Conservation (phyloP, 2,329 filamentous ascomycete genomes). For the Fusarium protoensiforme region DNA sequence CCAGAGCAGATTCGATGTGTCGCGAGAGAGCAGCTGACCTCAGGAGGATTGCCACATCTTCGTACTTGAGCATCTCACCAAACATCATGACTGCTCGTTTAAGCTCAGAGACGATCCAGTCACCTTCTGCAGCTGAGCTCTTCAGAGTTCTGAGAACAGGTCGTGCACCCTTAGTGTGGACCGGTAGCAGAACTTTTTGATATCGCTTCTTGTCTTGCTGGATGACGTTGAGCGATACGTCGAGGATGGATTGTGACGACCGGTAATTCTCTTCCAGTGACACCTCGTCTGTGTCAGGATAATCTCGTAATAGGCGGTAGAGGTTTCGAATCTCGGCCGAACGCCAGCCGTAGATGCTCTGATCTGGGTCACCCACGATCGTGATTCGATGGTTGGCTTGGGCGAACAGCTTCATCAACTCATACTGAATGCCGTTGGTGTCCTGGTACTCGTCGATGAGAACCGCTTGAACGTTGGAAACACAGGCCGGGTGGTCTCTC, state of each 20-base stretch:
- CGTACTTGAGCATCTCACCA: conserved; percentile 76
- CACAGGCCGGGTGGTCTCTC: conserved; percentile 77
- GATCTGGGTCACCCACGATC: conserved; percentile 95
- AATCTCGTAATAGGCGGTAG: conserved; percentile 79
- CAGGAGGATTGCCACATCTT: conserved; percentile 89
- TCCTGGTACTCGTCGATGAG: conserved; percentile 98
- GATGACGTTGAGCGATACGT: conserved; percentile 84
- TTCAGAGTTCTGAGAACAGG: conserved; percentile 84
- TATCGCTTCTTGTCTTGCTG: conserved; percentile 88
- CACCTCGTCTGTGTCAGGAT: conserved; percentile 81
- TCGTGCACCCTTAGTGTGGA: conserved; percentile 81
- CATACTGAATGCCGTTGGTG: conserved; percentile 94
- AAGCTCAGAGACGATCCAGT: conserved; percentile 91
- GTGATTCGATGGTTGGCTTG: conserved; percentile 81
- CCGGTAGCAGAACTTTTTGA: conserved; percentile 80
- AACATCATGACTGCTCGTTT: conserved; percentile 76
- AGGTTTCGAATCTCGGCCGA: conserved; percentile 94
- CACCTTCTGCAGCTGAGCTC: conserved; percentile 77
- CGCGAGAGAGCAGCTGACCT: conserved; percentile 85
- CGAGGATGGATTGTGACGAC: conserved; percentile 86
- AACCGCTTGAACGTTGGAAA: conserved; percentile 89
- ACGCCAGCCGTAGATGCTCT: conserved; percentile 97
- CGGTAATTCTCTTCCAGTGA: conserved; percentile 95
- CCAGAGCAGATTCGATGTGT: conserved; percentile 85
- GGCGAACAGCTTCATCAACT: conserved; percentile 90